A percentile compares a stretch with the other conserved stretches of the same genome.
Evolutionary conservation across 208 protist species (phyloP).

Genomic region (Trichomonas vaginalis): DNA sequence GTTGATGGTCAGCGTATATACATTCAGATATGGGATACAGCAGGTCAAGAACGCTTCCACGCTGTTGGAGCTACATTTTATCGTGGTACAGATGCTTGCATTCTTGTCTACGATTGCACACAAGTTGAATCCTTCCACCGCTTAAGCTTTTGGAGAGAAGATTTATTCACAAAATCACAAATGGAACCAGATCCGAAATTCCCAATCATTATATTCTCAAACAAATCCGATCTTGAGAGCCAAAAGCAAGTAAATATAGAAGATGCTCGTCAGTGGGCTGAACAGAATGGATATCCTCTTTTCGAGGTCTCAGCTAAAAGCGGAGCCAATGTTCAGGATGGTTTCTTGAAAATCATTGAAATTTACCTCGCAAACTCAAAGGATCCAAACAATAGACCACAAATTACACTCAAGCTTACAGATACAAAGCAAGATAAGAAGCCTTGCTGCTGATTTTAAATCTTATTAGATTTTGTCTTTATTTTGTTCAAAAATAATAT

Average conservation of each 20-base stretch:
- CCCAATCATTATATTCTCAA: neutral
- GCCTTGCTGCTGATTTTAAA: neutral
- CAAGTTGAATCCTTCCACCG: neutral
- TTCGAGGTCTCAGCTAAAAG: neutral
- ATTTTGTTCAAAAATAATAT: neutral
- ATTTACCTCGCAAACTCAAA: neutral
- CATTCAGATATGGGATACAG: slow-evolving; percentile 18
- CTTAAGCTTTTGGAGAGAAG: neutral
- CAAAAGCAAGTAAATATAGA: neutral
- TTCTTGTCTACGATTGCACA: slow-evolving; percentile 11
- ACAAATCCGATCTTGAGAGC: neutral
- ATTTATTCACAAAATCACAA: neutral
- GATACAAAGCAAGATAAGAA: neutral
- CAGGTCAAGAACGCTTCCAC: neutral
- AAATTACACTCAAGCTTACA: neutral
- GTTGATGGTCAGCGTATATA: neutral
- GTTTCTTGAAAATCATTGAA: neutral
- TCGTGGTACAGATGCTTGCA: neutral
- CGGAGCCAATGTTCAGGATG: neutral
- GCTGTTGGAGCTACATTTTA: neutral
- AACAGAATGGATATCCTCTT: neutral
- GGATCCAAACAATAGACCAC: neutral
- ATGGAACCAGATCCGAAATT: neutral
- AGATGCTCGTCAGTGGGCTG: neutral
- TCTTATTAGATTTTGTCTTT: neutral